These are phyloP conservation scores for Phytopythium ostracodes DNA, from an alignment of 352 stramenopile genomes.

Conservation along the genomic window DNA sequence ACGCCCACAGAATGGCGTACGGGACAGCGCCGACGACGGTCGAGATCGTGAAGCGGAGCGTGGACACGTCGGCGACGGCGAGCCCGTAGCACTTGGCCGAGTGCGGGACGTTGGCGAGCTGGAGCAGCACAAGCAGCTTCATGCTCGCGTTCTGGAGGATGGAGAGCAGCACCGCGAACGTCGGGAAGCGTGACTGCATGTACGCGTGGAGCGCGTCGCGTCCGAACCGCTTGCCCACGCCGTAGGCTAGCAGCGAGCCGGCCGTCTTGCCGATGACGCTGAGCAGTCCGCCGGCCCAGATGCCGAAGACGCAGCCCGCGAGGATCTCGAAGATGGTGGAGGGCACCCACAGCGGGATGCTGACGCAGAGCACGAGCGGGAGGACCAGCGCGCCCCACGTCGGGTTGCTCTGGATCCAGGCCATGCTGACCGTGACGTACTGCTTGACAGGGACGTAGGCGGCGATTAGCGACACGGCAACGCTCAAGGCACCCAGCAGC, in stretches of 20 bases:
- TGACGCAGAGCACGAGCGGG: constrained; percentile 44
- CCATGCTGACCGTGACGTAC: constrained; percentile 20
- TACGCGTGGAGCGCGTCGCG: constrained; percentile 45
- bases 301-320: constrained; percentile 58
- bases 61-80: constrained; percentile 56
- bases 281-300: constrained; percentile 39
- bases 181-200: constrained; percentile 52
- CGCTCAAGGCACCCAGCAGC: constrained; percentile 11
- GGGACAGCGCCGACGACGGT: constrained; percentile 50
- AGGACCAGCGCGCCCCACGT: constrained; percentile 42
- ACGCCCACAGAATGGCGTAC: constrained; percentile 58
- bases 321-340: constrained; percentile 64
- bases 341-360: constrained; percentile 62
- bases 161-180: constrained; percentile 39
- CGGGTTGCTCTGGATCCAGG: constrained; percentile 49
- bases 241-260: constrained; percentile 59
- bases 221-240: constrained; percentile 50
- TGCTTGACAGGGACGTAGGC: constrained; percentile 41
- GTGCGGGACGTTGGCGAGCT: constrained; percentile 69
- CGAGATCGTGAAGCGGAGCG: constrained; percentile 48
- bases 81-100: constrained; percentile 75
- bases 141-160: constrained; percentile 61
- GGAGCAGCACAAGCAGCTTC: constrained; percentile 68
- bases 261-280: constrained; percentile 60
- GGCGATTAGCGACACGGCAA: constrained; percentile 16